Base-by-base conservation (phyloP, 768 basidiomycete species). In the Lactarius quietus region DNA sequence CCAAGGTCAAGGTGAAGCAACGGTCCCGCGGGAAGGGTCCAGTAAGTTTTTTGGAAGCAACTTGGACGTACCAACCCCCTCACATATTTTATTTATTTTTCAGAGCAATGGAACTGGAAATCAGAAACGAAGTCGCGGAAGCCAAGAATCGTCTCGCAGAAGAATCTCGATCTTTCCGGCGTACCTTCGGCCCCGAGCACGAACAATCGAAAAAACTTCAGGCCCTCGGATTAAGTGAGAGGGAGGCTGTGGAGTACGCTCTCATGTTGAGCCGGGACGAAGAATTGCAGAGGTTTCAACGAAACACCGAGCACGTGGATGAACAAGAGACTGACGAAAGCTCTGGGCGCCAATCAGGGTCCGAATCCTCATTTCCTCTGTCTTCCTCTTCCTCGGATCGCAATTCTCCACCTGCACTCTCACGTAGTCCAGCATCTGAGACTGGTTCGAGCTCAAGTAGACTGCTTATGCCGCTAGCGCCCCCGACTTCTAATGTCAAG, bases 261-360 rank as follows among this genome's bases (percentile, higher is more conserved):
- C 73, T 94, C 54, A 93, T 93, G 90, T 81, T 93, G 68, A 93
- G 90, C 67, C 85, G 89, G 10, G 92, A 94, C 54, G 90, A 93
- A 72, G 85, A 83, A 45, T 74, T 76, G 56, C 58, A 59, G n/a
- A 71, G 73, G 61, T 69, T 74, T 14, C 57, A 41, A 43, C 48
- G 61, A 33, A 20, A 36, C 33, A 52, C 7, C 14, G 53, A 39
- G 28, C n/a, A 73, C 7, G 51, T 41, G 36, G 62, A 61, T 12
- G 83, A 84, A 23, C 83, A 86, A 60, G 86, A 83, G 62, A 81
- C 76, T 23, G 83, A 86, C 36, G 62, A 60, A n/a, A 45, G 33
- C 56, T 53, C 57, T 3, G 57, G 61, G 61, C 12, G 57, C 53
- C 29, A 55, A 56, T 57, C 68, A 68, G 31, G 58, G 33, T 28